A percentile compares a stretch with the other conserved stretches of the same genome.
Evolutionary conservation across 2,329 filamentous ascomycete species (phyloP).

Genomic region (Chaetomiaceae sp.): DNA sequence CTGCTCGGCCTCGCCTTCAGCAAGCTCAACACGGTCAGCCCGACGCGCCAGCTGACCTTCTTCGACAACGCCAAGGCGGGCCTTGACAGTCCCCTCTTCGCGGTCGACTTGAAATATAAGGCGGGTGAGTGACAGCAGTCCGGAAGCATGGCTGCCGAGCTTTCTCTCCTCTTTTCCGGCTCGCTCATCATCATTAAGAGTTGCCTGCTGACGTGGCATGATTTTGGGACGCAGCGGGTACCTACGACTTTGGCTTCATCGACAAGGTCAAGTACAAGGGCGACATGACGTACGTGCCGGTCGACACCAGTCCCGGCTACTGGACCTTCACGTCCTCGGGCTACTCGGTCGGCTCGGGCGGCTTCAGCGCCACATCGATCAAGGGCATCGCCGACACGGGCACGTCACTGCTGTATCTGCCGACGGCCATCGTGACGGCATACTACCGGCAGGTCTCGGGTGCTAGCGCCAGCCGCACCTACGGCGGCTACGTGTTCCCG

Average conservation of each 20-base stretch:
- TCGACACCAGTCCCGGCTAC: constrained; percentile 53
- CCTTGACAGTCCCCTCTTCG: constrained; percentile 30
- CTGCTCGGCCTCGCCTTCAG: constrained; percentile 42
- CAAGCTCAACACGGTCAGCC: constrained; percentile 39
- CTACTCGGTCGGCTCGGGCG: constrained; percentile 32
- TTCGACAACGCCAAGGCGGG: constrained; percentile 31
- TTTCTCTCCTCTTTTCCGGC: no score
- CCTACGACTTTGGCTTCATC: constrained; percentile 41
- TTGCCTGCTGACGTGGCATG: background rate
- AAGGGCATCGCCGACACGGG: constrained; percentile 54
- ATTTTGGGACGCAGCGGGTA: constrained; percentile 23
- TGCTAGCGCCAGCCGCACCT: constrained; percentile 31
- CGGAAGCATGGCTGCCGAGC: no score
- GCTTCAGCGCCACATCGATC: constrained; percentile 30
- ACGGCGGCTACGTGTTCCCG: constrained; percentile 48
- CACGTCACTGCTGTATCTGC: constrained; percentile 49
- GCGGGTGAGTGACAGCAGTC: constrained; percentile 32
- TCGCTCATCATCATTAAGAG: no score
- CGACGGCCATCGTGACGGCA: constrained; percentile 38
- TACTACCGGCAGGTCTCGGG: constrained; percentile 47
- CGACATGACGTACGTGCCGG: constrained; percentile 49
- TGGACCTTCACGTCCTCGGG: constrained; percentile 51
- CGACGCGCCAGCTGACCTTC: constrained; percentile 38
- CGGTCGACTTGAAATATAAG: constrained; percentile 29
- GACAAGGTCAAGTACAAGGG: constrained; percentile 53